A percentile compares a stretch with the other conserved stretches of the same genome.
Evolutionary conservation across 2,329 filamentous ascomycete species (phyloP).

Genomic region (Ophiocordyceps camponoti-leonardi): DNA sequence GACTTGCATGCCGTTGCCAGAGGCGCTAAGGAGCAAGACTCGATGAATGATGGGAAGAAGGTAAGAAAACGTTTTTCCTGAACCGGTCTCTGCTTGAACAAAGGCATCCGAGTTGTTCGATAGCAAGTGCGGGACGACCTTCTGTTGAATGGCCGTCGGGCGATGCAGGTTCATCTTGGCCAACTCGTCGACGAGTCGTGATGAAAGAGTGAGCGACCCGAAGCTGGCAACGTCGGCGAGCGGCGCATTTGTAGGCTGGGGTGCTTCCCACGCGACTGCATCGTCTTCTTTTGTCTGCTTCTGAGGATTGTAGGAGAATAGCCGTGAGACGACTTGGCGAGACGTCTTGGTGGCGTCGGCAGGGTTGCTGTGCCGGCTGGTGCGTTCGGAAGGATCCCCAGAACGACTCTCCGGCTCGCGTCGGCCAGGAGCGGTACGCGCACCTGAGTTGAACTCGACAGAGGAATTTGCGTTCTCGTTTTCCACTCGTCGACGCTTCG

Average conservation of each 20-base stretch:
- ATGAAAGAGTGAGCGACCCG: constrained; percentile 66
- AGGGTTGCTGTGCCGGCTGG: constrained; percentile 7
- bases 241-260: constrained; percentile 79
- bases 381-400: constrained; percentile 4
- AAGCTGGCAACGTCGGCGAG: constrained; percentile 76
- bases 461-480: constrained; percentile 6
- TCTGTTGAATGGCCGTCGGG: constrained; percentile 88
- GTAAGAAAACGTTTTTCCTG: constrained; percentile 95
- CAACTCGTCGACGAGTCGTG: constrained; percentile 65
- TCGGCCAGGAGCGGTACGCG: background rate
- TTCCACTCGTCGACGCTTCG: constrained; percentile 28
- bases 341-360: constrained; percentile 7
- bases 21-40: constrained; percentile 57
- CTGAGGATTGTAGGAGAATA: constrained; percentile 80
- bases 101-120: constrained; percentile 79
- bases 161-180: constrained; percentile 78
- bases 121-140: constrained; percentile 65
- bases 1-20: constrained; percentile 36
- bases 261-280: constrained; percentile 31
- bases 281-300: constrained; percentile 44
- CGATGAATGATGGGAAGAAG: constrained; percentile 81
- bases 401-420: constrained; percentile 1
- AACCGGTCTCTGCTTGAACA: constrained; percentile 91
- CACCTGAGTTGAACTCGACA: background rate
- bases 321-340: constrained; percentile 63